Evolutionary conservation across 306 rosid species (phyloP).

Genomic region (Gastrolobium villosum): DNA sequence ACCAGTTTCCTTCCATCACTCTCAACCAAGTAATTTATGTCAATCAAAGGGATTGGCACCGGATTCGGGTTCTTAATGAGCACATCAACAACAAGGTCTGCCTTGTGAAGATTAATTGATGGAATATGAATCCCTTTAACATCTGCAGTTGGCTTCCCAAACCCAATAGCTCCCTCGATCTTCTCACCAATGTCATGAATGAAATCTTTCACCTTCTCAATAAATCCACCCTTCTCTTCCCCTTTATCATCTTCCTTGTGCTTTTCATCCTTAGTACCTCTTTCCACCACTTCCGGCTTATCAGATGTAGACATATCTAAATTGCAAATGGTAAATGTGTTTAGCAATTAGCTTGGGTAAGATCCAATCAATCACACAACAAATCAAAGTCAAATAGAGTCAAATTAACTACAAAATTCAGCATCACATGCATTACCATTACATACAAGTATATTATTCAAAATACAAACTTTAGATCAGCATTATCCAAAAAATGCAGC

Average conservation of each 20-base stretch:
- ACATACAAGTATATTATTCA: conserved; percentile 1
- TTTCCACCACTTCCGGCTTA: conserved; percentile 65
- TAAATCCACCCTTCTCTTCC: conserved; percentile 77
- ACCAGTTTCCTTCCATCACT: conserved; percentile 91
- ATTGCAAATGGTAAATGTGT: not conserved
- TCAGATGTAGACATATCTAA: conserved; percentile 76
- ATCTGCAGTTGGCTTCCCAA: conserved; percentile 95
- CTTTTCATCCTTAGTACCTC: conserved; percentile 64
- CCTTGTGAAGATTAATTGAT: conserved; percentile 70
- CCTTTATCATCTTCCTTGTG: conserved; percentile 60
- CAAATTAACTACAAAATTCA: too few relatives aligned
- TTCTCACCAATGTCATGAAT: conserved; percentile 96
- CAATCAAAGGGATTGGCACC: conserved; percentile 88
- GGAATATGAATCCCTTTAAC: conserved; percentile 77
- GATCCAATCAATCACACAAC: conserved; percentile 42
- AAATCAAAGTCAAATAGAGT: conserved; percentile 43
- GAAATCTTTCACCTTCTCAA: conserved; percentile 92
- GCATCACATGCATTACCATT: conserved; percentile 22
- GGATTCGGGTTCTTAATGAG: conserved; percentile 93
- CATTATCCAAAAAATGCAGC: not conserved
- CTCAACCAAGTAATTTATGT: conserved; percentile 84
- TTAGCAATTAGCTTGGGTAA: conserved; percentile 34
- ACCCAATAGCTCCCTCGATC: conserved; percentile 85
- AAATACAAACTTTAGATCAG: conserved; percentile 48
- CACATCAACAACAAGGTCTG: conserved; percentile 84